Evolutionary conservation across 768 basidiomycete species (phyloP).

Genomic region (Tylopilus subfusipes): DNA sequence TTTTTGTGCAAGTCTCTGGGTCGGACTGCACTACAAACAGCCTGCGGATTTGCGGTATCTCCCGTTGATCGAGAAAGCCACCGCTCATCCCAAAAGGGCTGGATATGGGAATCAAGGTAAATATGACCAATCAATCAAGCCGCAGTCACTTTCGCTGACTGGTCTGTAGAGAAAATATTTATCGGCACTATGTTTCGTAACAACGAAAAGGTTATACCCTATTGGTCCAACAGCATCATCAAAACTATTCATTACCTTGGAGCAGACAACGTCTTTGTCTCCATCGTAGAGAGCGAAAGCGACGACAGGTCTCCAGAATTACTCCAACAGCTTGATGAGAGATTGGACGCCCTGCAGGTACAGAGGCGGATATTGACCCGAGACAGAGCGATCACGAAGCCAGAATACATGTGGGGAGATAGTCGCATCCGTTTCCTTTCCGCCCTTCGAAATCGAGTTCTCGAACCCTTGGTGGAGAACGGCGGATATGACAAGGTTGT

Average conservation of each 20-base stretch:
- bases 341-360: constrained; percentile 11
- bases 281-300: constrained; percentile 39
- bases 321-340: constrained; percentile 8
- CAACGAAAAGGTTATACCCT: constrained; percentile 36
- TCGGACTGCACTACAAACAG: constrained; percentile 1
- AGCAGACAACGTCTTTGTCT: constrained; percentile 41
- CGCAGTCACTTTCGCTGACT: not conserved
- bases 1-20: not conserved
- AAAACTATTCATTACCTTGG: constrained; percentile 38
- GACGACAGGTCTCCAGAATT: constrained; percentile 8
- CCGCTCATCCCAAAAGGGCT: constrained; percentile 4
- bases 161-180: constrained; percentile 13
- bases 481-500: constrained; percentile 39
- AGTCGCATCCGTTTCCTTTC: constrained; percentile 11
- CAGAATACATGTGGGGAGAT: not conserved
- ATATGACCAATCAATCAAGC: no score
- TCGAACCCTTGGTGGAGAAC: constrained; percentile 37
- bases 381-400: constrained; percentile 9
- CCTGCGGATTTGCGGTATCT: constrained; percentile 14
- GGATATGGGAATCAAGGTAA: constrained; percentile 19
- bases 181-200: constrained; percentile 38
- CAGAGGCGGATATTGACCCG: constrained; percentile 11
- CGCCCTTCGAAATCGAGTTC: constrained; percentile 37
- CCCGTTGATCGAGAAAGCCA: constrained; percentile 14
- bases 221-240: constrained; percentile 37